phyloP scores from a whole-genome alignment of 345 rosid genomes.

The Eutrema heterophyllum region DNA sequence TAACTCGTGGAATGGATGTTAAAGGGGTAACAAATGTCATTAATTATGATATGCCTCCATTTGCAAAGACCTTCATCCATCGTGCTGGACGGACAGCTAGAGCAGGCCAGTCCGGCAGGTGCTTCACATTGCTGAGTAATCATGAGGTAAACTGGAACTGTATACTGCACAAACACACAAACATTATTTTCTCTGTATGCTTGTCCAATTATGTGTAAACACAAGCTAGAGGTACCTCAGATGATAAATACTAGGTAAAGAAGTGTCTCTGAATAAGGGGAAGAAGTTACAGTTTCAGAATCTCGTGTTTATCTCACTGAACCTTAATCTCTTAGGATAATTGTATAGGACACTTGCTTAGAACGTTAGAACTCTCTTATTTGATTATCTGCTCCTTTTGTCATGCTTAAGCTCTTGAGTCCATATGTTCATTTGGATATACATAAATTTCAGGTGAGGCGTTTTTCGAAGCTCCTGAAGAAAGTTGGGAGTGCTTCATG shows the following conservation, averaged over 20 bases:
- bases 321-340: neutral
- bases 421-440: neutral
- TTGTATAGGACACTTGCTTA: neutral
- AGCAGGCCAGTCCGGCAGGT: constrained; percentile 83
- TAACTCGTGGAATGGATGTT: constrained; percentile 97
- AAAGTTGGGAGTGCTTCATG: constrained; percentile 67
- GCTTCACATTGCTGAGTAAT: constrained; percentile 74
- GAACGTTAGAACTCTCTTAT: neutral
- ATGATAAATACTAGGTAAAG: neutral
- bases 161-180: neutral
- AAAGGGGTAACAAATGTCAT: constrained; percentile 84
- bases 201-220: neutral
- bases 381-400: neutral
- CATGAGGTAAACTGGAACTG: constrained; percentile 46
- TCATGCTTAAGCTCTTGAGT: neutral
- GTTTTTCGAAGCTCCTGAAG: constrained; percentile 63
- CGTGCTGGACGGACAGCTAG: constrained; percentile 97
- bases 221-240: neutral
- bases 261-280: neutral
- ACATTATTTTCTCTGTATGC: neutral
- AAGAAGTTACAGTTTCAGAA: neutral
- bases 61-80: constrained; percentile 79
- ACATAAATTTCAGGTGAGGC: constrained; percentile 54
- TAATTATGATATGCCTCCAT: constrained; percentile 83
- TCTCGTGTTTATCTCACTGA: neutral